These are phyloP conservation scores for Jamesozyma spencerorum DNA, from an alignment of 805 yeast genomes.

Conservation along the genomic window DNA sequence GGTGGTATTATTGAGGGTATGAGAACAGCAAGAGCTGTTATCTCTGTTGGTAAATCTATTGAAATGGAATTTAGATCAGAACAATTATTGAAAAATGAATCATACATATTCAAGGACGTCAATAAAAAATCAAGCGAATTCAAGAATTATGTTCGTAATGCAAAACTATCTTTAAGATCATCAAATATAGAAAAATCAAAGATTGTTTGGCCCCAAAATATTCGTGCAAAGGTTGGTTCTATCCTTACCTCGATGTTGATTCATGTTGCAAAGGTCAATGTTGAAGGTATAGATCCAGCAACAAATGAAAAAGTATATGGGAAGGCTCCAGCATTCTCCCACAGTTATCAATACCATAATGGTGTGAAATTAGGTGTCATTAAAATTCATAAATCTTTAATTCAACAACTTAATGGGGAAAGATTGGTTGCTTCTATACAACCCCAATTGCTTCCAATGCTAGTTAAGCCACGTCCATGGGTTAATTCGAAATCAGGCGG, in stretches of 20 bases:
- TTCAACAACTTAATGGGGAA: conserved; percentile 58
- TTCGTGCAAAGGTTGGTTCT: conserved; percentile 72
- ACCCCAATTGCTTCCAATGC: conserved; percentile 89
- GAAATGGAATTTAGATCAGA: conserved; percentile 79
- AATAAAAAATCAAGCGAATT: conserved; percentile 39
- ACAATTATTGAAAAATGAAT: conserved; percentile 48
- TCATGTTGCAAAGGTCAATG: conserved; percentile 75
- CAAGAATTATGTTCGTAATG: conserved; percentile 33
- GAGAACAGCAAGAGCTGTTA: conserved; percentile 73
- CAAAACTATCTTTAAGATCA: conserved; percentile 31
- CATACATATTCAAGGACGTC: conserved; percentile 44
- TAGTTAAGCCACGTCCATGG: conserved; percentile 88
- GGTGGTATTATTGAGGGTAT: conserved; percentile 74
- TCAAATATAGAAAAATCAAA: conserved; percentile 31
- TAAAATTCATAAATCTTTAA: conserved; percentile 61
- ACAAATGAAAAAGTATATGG: conserved; percentile 61
- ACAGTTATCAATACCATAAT: conserved; percentile 69
- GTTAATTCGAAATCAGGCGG: conserved; percentile 76
- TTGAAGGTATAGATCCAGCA: conserved; percentile 71
- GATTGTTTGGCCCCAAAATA: conserved; percentile 45
- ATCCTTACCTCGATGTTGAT: conserved; percentile 63
- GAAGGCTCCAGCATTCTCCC: conserved; percentile 82
- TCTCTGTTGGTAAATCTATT: conserved; percentile 72
- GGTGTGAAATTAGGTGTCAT: conserved; percentile 79
- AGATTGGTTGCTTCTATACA: conserved; percentile 54